These are phyloP conservation scores for Stemphylium beticola DNA, from an alignment of 2,329 filamentous ascomycete species.

Conservation along the genomic window DNA sequence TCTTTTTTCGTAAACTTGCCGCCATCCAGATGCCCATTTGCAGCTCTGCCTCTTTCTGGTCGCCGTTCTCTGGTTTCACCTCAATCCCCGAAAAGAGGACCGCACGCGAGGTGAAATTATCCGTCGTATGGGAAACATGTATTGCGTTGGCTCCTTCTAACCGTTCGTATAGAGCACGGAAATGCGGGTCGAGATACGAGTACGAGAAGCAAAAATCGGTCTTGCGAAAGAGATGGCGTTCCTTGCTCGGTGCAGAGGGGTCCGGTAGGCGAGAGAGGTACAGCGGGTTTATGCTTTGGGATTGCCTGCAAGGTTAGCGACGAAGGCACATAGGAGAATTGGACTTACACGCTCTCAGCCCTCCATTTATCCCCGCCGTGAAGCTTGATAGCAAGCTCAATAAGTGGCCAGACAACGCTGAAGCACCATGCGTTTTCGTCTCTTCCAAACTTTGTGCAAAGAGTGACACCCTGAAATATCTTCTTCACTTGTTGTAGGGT, in stretches of 20 bases:
- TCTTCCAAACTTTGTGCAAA: constrained; percentile 19
- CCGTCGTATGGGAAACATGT: not conserved
- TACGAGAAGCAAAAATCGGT: not conserved
- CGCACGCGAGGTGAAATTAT: constrained; percentile 3
- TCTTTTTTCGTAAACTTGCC: constrained; percentile 25
- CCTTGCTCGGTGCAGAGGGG: constrained; percentile 8
- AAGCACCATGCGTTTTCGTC: constrained; percentile 30
- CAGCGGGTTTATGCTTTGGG: constrained; percentile 21
- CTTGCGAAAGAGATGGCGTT: constrained; percentile 12
- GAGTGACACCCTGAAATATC: constrained; percentile 23
- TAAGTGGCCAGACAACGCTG: constrained; percentile 26
- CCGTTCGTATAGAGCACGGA: not conserved
- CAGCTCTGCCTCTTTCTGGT: constrained; percentile 21
- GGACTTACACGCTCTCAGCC: constrained; percentile 24
- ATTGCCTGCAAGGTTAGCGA: constrained; percentile 19
- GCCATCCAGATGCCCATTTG: constrained; percentile 28
- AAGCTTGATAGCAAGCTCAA: constrained; percentile 22
- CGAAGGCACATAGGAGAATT: not conserved
- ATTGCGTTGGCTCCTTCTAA: not conserved
- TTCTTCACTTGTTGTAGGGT: constrained; percentile 12
- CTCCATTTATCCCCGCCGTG: constrained; percentile 21
- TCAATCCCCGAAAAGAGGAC: constrained; percentile 24
- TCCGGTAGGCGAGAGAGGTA: constrained; percentile 22
- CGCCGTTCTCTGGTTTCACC: constrained; percentile 23
- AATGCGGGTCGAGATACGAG: not conserved